Evolutionary conservation across 2,329 filamentous ascomycete genomes (phyloP), one percentile per base, ranked within the genome.

Genomic region (Talaromyces amestolkiae): DNA sequence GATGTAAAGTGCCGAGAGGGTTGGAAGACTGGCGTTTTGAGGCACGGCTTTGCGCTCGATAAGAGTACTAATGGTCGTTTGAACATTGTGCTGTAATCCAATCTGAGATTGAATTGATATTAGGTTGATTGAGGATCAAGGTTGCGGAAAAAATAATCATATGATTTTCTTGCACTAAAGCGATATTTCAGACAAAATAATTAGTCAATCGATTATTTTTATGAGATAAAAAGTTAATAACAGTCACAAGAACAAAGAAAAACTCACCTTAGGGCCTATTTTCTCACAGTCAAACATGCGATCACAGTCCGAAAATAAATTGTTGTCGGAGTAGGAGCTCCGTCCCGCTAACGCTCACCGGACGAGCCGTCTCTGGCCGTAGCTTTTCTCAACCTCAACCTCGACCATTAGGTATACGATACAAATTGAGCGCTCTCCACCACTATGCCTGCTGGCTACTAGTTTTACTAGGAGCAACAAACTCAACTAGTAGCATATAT

Each of bases 301-400:
- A 19, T 39, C n/a, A 37, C 11, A 22, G 33, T 39, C 19, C 19
- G 39, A 15, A 37, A 56, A 56, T 60, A n/a, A 61, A 22, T 22
- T 59, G 37, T 45, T n/a, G 37, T 59, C 39, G 37, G 56, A 39
- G 33, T 41, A 33, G 19, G 54, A 75, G 73, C 72, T 75, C 74
- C 73, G 75, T 75, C 73, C 70, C 70, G 72, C 74, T 77, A 66
- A 66, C 65, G 61, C 65, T 75, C 77, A 77, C 76, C 66, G 69
- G 65, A 68, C 64, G 17, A 56, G 61, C 62, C 60, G 43, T 66
- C 59, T 43, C 59, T 39, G 62, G 64, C 59, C 27, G 62, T 63
- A 45, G 60, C 68, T 33, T 66, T 67, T 60, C 69, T 68, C 54
- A 70, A 69, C 58, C 65, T 70, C 45, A 64, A 68, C 64, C 64